Evolutionary conservation across 139 green algal species (phyloP).

Genomic region (Asterochloris sp.): DNA sequence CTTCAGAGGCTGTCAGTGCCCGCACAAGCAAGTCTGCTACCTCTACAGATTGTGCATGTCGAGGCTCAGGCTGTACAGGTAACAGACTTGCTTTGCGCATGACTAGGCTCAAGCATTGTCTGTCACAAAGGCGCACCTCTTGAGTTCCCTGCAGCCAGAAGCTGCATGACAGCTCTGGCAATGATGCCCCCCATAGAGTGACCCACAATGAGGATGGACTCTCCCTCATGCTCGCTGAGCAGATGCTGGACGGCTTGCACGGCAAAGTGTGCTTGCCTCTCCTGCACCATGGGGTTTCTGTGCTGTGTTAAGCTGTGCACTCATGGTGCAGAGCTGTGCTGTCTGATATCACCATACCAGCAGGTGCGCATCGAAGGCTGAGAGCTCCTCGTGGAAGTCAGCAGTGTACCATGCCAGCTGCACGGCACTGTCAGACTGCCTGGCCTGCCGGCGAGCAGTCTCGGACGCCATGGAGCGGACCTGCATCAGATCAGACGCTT

Average conservation of each 20-base stretch:
- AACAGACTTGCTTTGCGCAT: too few relatives aligned
- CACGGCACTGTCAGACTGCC: neutral
- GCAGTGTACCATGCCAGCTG: conserved; percentile 53
- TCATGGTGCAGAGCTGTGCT: neutral
- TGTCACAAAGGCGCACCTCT: too few relatives aligned
- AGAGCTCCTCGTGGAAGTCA: conserved; percentile 57
- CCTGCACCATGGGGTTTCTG: conserved; percentile 22
- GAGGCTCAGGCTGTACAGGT: too few relatives aligned
- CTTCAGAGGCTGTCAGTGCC: neutral
- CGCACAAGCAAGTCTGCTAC: too few relatives aligned
- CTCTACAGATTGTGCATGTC: too few relatives aligned
- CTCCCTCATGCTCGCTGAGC: conserved; percentile 3
- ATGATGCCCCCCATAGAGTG: conserved; percentile 78
- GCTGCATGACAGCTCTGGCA: conserved; percentile 28
- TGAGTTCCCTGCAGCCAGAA: too few relatives aligned
- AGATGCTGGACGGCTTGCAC: conserved; percentile 35
- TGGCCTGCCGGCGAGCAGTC: conserved; percentile 18
- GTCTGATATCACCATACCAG: conserved; percentile 20
- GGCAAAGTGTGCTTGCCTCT: conserved; percentile 43
- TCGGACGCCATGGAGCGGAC: conserved; percentile 41
- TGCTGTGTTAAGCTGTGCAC: neutral
- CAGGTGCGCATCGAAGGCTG: conserved; percentile 52
- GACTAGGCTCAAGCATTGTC: too few relatives aligned
- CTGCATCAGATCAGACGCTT: conserved; percentile 7
- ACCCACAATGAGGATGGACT: conserved; percentile 48